Conservation (phyloP, 108 stramenopile genomes). For the Cyclotella baltica region DNA sequence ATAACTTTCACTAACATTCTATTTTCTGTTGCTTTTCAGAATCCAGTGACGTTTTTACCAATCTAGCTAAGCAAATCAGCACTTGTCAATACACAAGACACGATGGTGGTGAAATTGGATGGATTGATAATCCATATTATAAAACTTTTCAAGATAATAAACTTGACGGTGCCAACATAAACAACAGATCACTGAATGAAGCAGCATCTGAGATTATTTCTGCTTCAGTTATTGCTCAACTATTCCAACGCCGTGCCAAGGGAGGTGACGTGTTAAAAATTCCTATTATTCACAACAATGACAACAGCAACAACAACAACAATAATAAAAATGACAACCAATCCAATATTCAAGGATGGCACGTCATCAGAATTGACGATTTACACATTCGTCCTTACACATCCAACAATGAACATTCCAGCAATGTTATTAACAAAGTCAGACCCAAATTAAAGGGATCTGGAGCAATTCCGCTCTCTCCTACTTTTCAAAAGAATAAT, state of each 20-base stretch:
- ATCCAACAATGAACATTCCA: not conserved
- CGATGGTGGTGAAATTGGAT: slow-evolving; percentile 76
- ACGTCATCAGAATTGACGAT: slow-evolving; percentile 79
- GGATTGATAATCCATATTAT: slow-evolving; percentile 64
- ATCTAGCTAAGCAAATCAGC: slow-evolving; percentile 72
- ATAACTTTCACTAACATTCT: not conserved
- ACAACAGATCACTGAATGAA: slow-evolving; percentile 29
- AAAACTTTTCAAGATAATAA: not conserved
- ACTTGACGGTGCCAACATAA: slow-evolving; percentile 25
- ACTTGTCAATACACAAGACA: slow-evolving; percentile 65
- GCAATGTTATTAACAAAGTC: slow-evolving; percentile 36
- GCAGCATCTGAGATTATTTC: slow-evolving; percentile 61
- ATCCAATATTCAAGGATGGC: slow-evolving; percentile 28
- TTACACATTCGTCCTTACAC: slow-evolving; percentile 46
- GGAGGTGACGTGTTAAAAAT: slow-evolving; percentile 82
- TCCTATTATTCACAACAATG: not conserved
- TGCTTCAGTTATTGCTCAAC: slow-evolving; percentile 54
- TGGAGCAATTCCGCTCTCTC: slow-evolving; percentile 34
- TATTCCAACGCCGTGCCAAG: slow-evolving; percentile 76
- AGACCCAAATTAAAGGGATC: slow-evolving; percentile 47
- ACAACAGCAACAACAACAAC: not conserved
- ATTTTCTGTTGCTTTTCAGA: not conserved
- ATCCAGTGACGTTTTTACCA: slow-evolving; percentile 59
- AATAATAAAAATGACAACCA: slow-evolving; percentile 6
- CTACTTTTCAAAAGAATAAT: slow-evolving; percentile 34